Evolutionary conservation across 306 rosid species (phyloP), one percentile per base, ranked within the genome.

Genomic region (Bauhinia variegata): DNA sequence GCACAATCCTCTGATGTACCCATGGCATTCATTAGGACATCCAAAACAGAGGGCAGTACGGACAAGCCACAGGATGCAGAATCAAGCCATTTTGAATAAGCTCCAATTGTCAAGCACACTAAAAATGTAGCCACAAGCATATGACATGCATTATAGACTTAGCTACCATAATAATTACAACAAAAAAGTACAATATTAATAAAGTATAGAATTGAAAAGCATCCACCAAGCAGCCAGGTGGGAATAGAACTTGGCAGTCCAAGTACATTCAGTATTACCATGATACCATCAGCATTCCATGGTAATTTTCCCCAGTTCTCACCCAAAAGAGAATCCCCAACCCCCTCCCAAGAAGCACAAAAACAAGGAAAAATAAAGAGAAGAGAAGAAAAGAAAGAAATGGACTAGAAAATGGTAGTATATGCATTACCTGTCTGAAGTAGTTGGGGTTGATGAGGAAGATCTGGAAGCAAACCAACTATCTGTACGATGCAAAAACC

Each of bases 31-130:
- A 91, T 86, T 80, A 95, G 87, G 72, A 85, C 79, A 60, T 91
- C 88, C 63, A 95, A 75, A 69, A 95, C 91, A 54, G 96, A 82
- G 73, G 99, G 97, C 68, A 95, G 83, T 69, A 86, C 78, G 34
- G 97, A 77, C 47, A 64, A 66, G 72, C 90, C 99, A 76, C 85
- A 78, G 50, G 99, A 82, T 31, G 95, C 89, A 63, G 95, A 84
- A 82, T 95, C 96, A 64, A 95, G 86, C 99, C 99, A 95, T 76
- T 79, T 95, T 63, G 99, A 95, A 83, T 95, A 95, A 46, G 95
- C 96, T 79, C 99, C 99, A 61, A 91, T 83, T 32, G 96, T 88
- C 56, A 80, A 69, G 82, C 99, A 95, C 75, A 91, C 99, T 95
- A 86, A 79, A 86, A 84, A 67, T 50, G 48, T 78, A 56, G 61